phyloP scores from a whole-genome alignment of 176 grass and related monocot genomes.

The Rhipidocladum racemiflorum region DNA sequence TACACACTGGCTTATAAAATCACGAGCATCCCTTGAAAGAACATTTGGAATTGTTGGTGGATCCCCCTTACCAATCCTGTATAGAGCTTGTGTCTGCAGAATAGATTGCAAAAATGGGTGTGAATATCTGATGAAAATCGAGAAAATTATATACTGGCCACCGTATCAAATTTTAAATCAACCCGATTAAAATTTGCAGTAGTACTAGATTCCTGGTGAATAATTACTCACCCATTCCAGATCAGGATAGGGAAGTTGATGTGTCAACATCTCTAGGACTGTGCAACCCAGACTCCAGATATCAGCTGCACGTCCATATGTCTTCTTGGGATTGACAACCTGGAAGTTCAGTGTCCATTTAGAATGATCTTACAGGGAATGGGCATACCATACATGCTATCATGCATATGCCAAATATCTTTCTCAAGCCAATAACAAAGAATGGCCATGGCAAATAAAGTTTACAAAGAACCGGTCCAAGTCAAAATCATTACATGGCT shows the following conservation, averaged over 20 bases:
- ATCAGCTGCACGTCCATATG: slow-evolving; percentile 74
- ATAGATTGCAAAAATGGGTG: slow-evolving; percentile 17
- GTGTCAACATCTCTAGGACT: slow-evolving; percentile 70
- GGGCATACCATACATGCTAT: slow-evolving; percentile 14
- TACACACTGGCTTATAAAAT: slow-evolving; percentile 73
- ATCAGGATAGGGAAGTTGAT: slow-evolving; percentile 54
- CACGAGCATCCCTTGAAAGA: slow-evolving; percentile 59
- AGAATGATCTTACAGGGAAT: slow-evolving; percentile 31
- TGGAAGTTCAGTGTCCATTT: slow-evolving; percentile 45
- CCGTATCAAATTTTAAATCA: neutral
- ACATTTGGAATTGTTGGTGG: slow-evolving; percentile 44
- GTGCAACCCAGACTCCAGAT: slow-evolving; percentile 84
- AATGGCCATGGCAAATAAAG: neutral
- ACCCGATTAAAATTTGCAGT: slow-evolving; percentile 11
- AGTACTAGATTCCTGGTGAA: neutral
- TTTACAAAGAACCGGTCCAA: neutral
- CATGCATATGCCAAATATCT: slow-evolving; percentile 10
- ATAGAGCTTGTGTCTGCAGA: slow-evolving; percentile 76
- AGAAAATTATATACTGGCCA: neutral
- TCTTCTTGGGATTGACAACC: slow-evolving; percentile 61
- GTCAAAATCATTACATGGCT: neutral
- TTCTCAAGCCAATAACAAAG: neutral
- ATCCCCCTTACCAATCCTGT: slow-evolving; percentile 60
- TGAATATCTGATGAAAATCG: neutral
- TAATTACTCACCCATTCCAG: slow-evolving; percentile 65